These are phyloP conservation scores for Fusarium pilosicola DNA, from an alignment of 2,329 filamentous ascomycete species.

Conservation along the genomic window DNA sequence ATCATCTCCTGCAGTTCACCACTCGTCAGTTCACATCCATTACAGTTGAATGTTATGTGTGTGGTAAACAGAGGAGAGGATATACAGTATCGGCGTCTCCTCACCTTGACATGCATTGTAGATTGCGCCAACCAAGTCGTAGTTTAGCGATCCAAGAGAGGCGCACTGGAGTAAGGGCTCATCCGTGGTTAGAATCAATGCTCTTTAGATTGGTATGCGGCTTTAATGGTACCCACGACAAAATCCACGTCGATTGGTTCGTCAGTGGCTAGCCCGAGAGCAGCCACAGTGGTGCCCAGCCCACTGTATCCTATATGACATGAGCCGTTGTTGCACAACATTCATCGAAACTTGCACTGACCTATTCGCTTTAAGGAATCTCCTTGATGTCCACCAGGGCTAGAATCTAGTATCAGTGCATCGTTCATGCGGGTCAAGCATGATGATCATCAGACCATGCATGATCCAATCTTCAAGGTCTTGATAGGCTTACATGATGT, in stretches of 20 bases:
- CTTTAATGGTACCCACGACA: slow-evolving; percentile 61
- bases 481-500: slow-evolving; percentile 73
- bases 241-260: slow-evolving; percentile 75
- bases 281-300: slow-evolving; percentile 72
- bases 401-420: slow-evolving; percentile 35
- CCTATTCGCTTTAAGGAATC: slow-evolving; percentile 45
- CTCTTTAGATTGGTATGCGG: slow-evolving; percentile 19
- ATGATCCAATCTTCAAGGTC: slow-evolving; percentile 1
- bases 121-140: slow-evolving; percentile 69
- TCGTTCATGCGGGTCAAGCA: slow-evolving; percentile 11
- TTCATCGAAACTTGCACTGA: slow-evolving; percentile 35
- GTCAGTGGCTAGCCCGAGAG: slow-evolving; percentile 68
- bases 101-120: slow-evolving; percentile 66
- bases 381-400: slow-evolving; percentile 50
- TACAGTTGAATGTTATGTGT: slow-evolving; percentile 16
- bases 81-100: slow-evolving; percentile 26
- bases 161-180: slow-evolving; percentile 65
- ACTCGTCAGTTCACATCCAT: slow-evolving; percentile 29
- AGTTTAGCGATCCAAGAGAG: slow-evolving; percentile 81
- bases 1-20: slow-evolving; percentile 45
- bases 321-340: slow-evolving; percentile 37
- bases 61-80: slow-evolving; percentile 18
- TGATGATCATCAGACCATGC: slow-evolving; percentile 6
- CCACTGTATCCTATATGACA: slow-evolving; percentile 73
- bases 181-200: slow-evolving; percentile 30